Percentiles rank a stretch among this genome's conserved stretches.
These are phyloP conservation scores for Pythium grandisporangium DNA, from an alignment of 352 stramenopile genomes.

Conservation along the genomic window DNA sequence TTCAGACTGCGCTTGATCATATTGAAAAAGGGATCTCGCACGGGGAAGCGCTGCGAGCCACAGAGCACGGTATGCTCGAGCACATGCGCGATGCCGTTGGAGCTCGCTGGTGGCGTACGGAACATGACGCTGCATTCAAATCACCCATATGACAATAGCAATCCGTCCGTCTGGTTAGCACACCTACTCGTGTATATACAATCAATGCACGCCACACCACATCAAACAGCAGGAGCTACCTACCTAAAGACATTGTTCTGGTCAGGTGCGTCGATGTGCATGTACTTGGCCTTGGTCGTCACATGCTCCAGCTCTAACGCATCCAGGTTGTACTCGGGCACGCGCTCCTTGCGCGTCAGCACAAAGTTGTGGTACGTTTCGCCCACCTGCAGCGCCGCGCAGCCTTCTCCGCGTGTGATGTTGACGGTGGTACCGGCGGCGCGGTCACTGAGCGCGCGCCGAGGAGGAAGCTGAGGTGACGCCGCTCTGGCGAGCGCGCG, in stretches of 20 bases:
- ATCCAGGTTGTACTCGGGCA: slow-evolving; percentile 81
- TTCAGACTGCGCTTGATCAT: slow-evolving; percentile 97
- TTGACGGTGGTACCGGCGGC: neutral
- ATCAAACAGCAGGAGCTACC: neutral
- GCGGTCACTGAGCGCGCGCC: neutral
- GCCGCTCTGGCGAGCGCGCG: too few relatives aligned
- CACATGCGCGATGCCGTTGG: slow-evolving; percentile 97
- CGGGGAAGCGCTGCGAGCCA: slow-evolving; percentile 94
- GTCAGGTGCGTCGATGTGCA: slow-evolving; percentile 81
- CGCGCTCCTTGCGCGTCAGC: slow-evolving; percentile 36
- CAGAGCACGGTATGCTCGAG: slow-evolving; percentile 95
- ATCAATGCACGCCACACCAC: too few relatives aligned
- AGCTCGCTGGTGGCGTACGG: slow-evolving; percentile 93
- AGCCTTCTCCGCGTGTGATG: slow-evolving; percentile 40
- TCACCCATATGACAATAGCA: neutral
- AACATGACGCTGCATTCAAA: slow-evolving; percentile 91
- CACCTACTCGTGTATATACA: too few relatives aligned
- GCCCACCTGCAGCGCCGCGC: slow-evolving; percentile 38
- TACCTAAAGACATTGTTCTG: slow-evolving; percentile 80
- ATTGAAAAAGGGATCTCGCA: slow-evolving; percentile 99
- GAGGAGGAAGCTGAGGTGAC: too few relatives aligned
- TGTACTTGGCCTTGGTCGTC: slow-evolving; percentile 59
- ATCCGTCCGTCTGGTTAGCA: too few relatives aligned
- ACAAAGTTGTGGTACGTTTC: slow-evolving; percentile 75
- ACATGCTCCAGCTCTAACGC: slow-evolving; percentile 68